phyloP scores from a whole-genome alignment of 345 rosid genomes.

The Noccaea bulbosa region DNA sequence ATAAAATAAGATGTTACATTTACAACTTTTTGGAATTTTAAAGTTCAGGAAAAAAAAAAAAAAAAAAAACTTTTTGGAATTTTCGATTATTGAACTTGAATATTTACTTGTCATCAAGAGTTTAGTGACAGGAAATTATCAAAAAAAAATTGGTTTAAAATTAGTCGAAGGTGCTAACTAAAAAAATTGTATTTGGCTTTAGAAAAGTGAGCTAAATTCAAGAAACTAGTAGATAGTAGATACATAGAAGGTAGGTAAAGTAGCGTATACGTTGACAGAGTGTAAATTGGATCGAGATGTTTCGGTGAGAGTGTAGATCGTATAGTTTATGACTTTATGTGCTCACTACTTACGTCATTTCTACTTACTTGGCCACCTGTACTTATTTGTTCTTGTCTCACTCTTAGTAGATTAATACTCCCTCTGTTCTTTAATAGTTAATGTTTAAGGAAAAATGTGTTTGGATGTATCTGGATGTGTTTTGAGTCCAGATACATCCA shows the following conservation, averaged over 20 bases:
- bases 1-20: no score
- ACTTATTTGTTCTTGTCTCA: background rate
- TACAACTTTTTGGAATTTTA: no score
- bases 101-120: background rate
- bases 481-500: no score
- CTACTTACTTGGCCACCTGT: background rate
- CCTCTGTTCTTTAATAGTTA: no score
- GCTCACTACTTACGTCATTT: conserved; percentile 27
- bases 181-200: background rate
- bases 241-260: background rate
- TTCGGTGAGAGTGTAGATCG: background rate
- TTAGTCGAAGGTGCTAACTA: background rate
- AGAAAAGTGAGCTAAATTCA: conserved; percentile 1
- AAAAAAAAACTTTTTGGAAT: no score
- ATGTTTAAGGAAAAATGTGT: no score
- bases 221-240: background rate
- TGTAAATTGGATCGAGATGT: conserved; percentile 9
- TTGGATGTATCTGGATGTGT: no score
- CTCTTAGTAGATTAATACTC: background rate
- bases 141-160: background rate
- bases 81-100: no score
- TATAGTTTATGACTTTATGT: no score
- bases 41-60: no score
- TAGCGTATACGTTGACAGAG: conserved; percentile 15
- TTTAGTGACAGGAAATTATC: background rate